phyloP scores from a whole-genome alignment of 2,329 filamentous ascomycete genomes.

The Colletotrichum orchidophilum region DNA sequence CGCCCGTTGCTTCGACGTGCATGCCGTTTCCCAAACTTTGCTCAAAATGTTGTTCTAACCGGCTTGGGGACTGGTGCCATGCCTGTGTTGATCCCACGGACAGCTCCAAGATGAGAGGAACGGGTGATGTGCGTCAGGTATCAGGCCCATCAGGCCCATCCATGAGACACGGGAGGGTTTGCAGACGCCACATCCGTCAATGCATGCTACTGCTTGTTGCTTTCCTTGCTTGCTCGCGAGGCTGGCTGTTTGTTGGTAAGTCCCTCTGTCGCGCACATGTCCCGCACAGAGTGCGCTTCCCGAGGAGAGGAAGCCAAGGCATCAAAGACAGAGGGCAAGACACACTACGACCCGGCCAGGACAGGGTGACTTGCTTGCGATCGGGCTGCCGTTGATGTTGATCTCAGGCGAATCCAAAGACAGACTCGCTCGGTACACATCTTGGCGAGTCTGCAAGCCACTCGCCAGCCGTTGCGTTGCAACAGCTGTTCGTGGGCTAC shows the following conservation, averaged over 20 bases:
- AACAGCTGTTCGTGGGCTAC: not conserved
- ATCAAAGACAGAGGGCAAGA: not conserved
- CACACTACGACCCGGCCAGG: not conserved
- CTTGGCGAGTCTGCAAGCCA: not conserved
- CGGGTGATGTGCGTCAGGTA: constrained; percentile 29
- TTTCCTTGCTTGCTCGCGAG: not conserved
- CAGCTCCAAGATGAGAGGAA: constrained; percentile 31
- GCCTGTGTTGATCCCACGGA: constrained; percentile 28
- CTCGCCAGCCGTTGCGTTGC: not conserved
- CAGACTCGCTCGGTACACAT: not conserved
- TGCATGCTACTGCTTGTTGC: constrained; percentile 15
- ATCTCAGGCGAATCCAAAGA: not conserved
- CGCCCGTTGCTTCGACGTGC: not conserved
- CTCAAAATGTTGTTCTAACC: not conserved
- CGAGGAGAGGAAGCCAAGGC: not conserved
- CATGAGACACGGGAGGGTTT: constrained; percentile 21
- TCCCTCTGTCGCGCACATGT: not conserved
- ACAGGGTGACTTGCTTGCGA: not conserved
- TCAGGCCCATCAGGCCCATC: constrained; percentile 25
- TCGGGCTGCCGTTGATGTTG: not conserved
- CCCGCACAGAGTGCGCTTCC: not conserved
- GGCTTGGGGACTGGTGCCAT: constrained; percentile 11
- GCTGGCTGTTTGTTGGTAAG: not conserved
- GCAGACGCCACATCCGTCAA: constrained; percentile 14
- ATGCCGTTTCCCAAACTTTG: constrained; percentile 25